phyloP scores from a whole-genome alignment of 148 eudicot species.

The Chenopodium album region DNA sequence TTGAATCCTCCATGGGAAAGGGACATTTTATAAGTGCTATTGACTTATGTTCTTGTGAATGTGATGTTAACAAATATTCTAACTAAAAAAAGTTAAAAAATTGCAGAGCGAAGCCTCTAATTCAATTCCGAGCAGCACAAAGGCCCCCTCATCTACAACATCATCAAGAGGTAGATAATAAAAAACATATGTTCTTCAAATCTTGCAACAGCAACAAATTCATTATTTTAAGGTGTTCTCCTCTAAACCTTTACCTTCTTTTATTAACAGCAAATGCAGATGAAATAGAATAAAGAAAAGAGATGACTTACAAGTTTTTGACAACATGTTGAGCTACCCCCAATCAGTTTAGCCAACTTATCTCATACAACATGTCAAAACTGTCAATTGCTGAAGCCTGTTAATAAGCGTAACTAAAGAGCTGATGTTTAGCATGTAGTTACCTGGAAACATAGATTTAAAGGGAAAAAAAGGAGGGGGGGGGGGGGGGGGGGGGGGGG shows the following conservation, averaged over 20 bases:
- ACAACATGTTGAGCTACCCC: neutral
- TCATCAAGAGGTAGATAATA: slow-evolving; percentile 23
- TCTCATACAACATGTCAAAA: neutral
- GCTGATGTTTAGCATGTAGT: neutral
- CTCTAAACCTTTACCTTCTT: slow-evolving; percentile 8
- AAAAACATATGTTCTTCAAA: neutral
- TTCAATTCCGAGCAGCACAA: slow-evolving; percentile 38
- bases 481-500: neutral
- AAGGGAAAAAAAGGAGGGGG: neutral
- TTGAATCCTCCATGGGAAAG: neutral
- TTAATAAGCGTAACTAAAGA: neutral
- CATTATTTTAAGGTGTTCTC: neutral
- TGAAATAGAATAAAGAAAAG: neutral
- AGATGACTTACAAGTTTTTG: neutral
- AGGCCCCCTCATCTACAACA: slow-evolving; percentile 27
- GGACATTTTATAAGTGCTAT: neutral
- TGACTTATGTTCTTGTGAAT: neutral
- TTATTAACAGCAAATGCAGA: slow-evolving; percentile 13
- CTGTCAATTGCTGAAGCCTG: slow-evolving; percentile 15
- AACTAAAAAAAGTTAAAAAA: neutral
- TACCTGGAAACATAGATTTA: neutral
- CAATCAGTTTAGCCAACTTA: slow-evolving; percentile 1
- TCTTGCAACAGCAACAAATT: neutral
- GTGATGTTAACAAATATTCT: neutral
- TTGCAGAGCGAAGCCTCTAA: slow-evolving; percentile 41